These are phyloP conservation scores for Emydomyces testavorans DNA, from an alignment of 2,329 filamentous ascomycete genomes.

Conservation along the genomic window DNA sequence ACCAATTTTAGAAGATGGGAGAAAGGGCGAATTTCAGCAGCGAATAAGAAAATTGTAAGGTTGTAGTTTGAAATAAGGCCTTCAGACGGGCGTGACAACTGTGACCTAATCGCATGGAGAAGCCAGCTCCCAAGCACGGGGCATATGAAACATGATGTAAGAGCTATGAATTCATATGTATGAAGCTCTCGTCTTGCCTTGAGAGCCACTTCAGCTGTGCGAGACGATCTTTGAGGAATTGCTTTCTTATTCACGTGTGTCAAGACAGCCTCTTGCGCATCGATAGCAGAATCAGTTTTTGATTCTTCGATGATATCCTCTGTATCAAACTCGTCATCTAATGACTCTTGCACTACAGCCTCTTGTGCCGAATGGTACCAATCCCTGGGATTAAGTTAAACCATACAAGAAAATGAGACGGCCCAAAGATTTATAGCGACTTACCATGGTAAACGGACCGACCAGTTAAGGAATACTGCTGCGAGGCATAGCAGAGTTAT, in stretches of 20 bases:
- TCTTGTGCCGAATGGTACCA: conserved; percentile 65
- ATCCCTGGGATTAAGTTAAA: conserved; percentile 37
- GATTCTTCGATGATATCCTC: conserved; percentile 24
- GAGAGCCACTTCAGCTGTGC: conserved; percentile 19
- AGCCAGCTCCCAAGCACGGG: conserved; percentile 72
- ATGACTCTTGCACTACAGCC: conserved; percentile 45
- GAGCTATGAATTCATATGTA: conserved; percentile 60
- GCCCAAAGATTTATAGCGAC: conserved; percentile 18
- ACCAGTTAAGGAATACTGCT: conserved; percentile 84
- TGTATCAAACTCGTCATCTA: conserved; percentile 18
- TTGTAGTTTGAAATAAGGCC: conserved; percentile 88
- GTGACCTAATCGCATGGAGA: conserved; percentile 66
- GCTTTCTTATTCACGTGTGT: conserved; percentile 13
- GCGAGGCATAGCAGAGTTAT: conserved; percentile 67
- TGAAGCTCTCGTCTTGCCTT: conserved; percentile 54
- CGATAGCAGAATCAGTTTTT: conserved; percentile 18
- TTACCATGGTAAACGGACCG: conserved; percentile 78
- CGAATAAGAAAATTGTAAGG: conserved; percentile 76
- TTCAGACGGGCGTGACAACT: conserved; percentile 72
- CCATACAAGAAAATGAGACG: background rate
- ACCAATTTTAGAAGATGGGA: conserved; percentile 73
- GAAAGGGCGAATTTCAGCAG: conserved; percentile 72
- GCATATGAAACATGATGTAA: conserved; percentile 66
- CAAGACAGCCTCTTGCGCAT: background rate
- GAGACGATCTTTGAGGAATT: conserved; percentile 10